Evolutionary conservation across 2,329 filamentous ascomycete genomes (phyloP), one percentile per base, ranked within the genome.

Genomic region (Aspergillus proliferans): DNA sequence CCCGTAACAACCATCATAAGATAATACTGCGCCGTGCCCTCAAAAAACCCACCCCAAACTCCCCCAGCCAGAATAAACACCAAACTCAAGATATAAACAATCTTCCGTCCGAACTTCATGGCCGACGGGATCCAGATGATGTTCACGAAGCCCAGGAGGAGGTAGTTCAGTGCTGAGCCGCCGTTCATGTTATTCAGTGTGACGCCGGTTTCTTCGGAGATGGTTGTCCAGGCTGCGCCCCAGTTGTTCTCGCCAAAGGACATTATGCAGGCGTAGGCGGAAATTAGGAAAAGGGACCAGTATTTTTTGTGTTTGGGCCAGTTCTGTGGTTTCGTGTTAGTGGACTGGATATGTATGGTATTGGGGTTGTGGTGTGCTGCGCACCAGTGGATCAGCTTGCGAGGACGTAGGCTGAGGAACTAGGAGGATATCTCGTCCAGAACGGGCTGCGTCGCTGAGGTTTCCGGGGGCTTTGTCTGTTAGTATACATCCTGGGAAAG

Each of bases 241-340:
- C 67, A 62, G 34, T 67, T 69, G 46, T 71, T 73, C 48, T 72
- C 69, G 12, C 68, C 69, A 48, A 66, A 71, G 1, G 68, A 71
- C 50, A 69, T 68, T 1, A 69, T 64, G 38, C 70, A 72, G 2
- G 70, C 69, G 45, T 72, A 73, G 1, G 69, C 49, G 1, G 69
- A 65, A 1, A 71, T 64, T 3, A 73, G 51, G 48, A 70, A 68
- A 1, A 72, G 59, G 9, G 68, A 66, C 54, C 67, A 73, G 51
- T 65, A 63, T 41, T 72, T 73, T 52, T 72, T 71, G 45, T 51
- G 57, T 40, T 49, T 58, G 9, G 62, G 47, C 68, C 69, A 71
- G 24, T 67, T 64, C 62, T 64, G 30, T 30, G 26, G 10, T 30
- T 28, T 2, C 2, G 3, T 15, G 34, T 46, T 40, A 46, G 9